phyloP scores from a whole-genome alignment of 169 alveolate genomes.

The Plasmodium reichenowi region DNA sequence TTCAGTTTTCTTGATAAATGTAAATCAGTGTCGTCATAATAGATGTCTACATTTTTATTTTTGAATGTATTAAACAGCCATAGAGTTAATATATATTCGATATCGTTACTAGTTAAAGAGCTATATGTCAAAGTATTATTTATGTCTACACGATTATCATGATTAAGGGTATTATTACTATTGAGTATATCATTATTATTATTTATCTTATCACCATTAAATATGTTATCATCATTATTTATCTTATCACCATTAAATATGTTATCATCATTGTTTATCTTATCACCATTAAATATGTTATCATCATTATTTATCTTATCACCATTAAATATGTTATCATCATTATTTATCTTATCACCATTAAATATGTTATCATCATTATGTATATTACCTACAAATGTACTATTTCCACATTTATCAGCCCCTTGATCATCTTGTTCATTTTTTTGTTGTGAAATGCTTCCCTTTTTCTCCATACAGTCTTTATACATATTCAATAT shows the following conservation, averaged over 20 bases:
- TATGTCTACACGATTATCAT: not conserved
- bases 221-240: not conserved
- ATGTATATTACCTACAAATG: too few species aligned
- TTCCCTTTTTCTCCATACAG: not conserved
- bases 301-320: too few species aligned
- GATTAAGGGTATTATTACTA: too few species aligned
- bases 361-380: too few species aligned
- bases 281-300: too few species aligned
- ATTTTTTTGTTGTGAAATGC: not conserved
- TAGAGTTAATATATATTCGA: slow-evolving; percentile 36
- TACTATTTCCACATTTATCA: too few species aligned
- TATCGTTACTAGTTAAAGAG: slow-evolving; percentile 52
- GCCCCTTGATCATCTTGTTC: not conserved
- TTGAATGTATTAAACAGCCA: slow-evolving; percentile 34
- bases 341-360: not conserved
- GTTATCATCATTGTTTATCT: too few species aligned
- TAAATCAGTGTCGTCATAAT: slow-evolving; percentile 59
- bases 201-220: too few species aligned
- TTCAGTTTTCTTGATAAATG: slow-evolving; percentile 63
- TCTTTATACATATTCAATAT: not conserved
- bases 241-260: too few species aligned
- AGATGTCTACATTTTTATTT: slow-evolving; percentile 32
- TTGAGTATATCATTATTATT: too few species aligned
- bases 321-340: not conserved
- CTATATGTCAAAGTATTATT: not conserved